phyloP scores from a whole-genome alignment of 257 asterid species.

The Cynanchum wilfordii region DNA sequence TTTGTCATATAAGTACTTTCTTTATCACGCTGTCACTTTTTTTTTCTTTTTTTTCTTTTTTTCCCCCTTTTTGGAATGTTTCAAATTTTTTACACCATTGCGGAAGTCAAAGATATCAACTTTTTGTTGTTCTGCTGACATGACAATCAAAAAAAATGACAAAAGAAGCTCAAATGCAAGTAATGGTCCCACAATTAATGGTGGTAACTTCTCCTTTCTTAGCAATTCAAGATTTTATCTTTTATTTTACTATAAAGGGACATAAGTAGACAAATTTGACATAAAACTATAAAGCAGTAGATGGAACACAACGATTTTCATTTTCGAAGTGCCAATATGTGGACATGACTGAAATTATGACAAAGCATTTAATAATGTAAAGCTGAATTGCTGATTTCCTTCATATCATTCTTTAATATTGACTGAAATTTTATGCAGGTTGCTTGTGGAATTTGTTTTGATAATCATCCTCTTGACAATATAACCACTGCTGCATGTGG shows the following conservation, averaged over 20 bases:
- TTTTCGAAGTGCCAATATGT: not conserved
- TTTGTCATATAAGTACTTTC: not conserved
- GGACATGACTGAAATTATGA: not conserved
- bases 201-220: not conserved
- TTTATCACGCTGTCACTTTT: not conserved
- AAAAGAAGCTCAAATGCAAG: not conserved
- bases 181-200: not conserved
- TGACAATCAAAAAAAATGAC: not conserved
- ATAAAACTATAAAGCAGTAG: not conserved
- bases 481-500: constrained; percentile 55
- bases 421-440: constrained; percentile 37
- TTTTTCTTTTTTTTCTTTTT: no score
- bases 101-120: not conserved
- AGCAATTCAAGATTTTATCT: not conserved
- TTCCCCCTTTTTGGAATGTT: not conserved
- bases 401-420: constrained; percentile 2
- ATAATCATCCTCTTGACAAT: constrained; percentile 38
- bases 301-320: not conserved
- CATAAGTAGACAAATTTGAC: not conserved
- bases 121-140: not conserved
- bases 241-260: not conserved
- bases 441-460: constrained; percentile 83
- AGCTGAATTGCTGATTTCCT: not conserved
- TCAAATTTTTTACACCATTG: not conserved
- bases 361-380: not conserved